phyloP scores from a whole-genome alignment of 106 monocot species.

The Posidonia australis region DNA sequence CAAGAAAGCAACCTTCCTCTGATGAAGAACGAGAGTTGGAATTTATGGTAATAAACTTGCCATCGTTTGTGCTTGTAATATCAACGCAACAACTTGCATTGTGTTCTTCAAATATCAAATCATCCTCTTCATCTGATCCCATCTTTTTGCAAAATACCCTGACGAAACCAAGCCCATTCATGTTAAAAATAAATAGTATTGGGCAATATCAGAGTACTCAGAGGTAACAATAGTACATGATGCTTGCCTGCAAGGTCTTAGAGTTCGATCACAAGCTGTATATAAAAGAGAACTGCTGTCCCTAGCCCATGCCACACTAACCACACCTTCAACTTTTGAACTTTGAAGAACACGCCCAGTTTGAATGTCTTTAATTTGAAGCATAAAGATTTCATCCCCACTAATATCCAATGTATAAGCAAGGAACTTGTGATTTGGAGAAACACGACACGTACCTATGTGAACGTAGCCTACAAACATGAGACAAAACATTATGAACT shows the following conservation, averaged over 20 bases:
- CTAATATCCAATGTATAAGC: slow-evolving; percentile 82
- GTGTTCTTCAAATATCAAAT: slow-evolving; percentile 61
- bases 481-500: background rate
- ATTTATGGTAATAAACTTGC: slow-evolving; percentile 83
- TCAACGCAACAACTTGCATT: slow-evolving; percentile 64
- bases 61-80: slow-evolving; percentile 91
- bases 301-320: slow-evolving; percentile 72
- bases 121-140: slow-evolving; percentile 30
- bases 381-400: slow-evolving; percentile 61
- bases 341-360: slow-evolving; percentile 31
- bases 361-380: slow-evolving; percentile 73
- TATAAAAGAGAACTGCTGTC: slow-evolving; percentile 55
- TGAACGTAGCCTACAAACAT: slow-evolving; percentile 85
- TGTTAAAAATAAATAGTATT: too few species aligned
- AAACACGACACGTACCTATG: slow-evolving; percentile 77
- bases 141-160: slow-evolving; percentile 67
- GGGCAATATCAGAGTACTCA: background rate
- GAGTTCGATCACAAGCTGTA: slow-evolving; percentile 78
- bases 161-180: background rate
- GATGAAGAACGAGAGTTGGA: slow-evolving; percentile 90
- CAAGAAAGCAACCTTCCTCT: slow-evolving; percentile 75
- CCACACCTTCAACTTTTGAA: slow-evolving; percentile 43
- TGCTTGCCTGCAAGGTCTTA: slow-evolving; percentile 61
- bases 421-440: slow-evolving; percentile 76
- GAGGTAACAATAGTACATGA: background rate